These are phyloP conservation scores for Trichoderma lentiforme DNA, from an alignment of 2,329 filamentous ascomycete genomes.

Conservation along the genomic window DNA sequence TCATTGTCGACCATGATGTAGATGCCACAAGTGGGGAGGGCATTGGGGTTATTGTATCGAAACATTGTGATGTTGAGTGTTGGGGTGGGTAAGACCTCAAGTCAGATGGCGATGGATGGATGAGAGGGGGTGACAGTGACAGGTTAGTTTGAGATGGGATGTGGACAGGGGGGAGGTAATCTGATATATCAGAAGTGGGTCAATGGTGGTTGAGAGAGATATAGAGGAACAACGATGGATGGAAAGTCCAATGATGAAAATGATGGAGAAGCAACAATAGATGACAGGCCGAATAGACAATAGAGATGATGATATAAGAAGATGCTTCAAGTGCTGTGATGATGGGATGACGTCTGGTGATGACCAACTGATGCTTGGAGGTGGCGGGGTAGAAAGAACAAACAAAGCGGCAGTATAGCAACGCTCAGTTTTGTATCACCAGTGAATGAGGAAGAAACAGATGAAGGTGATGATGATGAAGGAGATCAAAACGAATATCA, in stretches of 20 bases:
- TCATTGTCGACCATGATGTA: slow-evolving; percentile 27
- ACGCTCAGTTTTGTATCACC: neutral
- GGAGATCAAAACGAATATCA: neutral
- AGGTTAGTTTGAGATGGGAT: neutral
- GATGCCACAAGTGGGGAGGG: slow-evolving; percentile 33
- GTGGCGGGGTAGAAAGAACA: neutral
- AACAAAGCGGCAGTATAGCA: neutral
- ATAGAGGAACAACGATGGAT: neutral
- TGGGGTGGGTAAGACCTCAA: neutral
- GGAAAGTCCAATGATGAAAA: neutral
- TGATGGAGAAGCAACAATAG: neutral
- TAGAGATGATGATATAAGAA: neutral
- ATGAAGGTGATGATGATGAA: neutral
- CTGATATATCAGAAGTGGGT: neutral
- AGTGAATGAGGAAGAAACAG: neutral
- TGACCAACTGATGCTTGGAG: neutral
- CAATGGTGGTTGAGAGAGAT: neutral
- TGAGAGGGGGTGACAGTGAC: neutral
- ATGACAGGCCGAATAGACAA: neutral
- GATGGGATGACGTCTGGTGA: neutral
- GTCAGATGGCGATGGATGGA: neutral
- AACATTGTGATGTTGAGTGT: neutral
- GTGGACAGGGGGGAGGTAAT: neutral
- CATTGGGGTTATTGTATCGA: neutral
- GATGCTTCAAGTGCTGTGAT: neutral